Conservation (phyloP, 352 stramenopile genomes). For the Phytophthora foliorum region DNA sequence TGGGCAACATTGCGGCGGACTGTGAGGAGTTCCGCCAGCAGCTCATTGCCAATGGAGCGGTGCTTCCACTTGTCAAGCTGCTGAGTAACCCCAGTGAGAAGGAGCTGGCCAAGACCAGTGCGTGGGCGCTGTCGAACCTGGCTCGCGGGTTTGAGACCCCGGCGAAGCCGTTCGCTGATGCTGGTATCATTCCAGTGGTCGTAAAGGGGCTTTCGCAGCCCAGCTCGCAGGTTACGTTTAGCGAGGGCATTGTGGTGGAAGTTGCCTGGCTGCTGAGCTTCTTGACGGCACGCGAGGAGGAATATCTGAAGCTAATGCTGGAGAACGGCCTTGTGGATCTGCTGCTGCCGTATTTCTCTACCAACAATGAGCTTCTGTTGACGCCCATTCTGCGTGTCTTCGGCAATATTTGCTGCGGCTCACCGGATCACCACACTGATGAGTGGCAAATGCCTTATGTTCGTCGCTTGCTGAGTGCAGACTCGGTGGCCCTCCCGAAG, state of each 20-base stretch:
- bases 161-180: conserved; percentile 81
- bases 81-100: conserved; percentile 40
- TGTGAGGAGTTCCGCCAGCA: conserved; percentile 88
- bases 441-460: conserved; percentile 77
- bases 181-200: conserved; percentile 65
- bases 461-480: conserved; percentile 46
- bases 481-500: conserved; percentile 71
- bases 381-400: conserved; percentile 83
- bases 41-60: conserved; percentile 70
- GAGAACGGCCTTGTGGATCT: conserved; percentile 60
- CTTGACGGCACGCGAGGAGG: conserved; percentile 83
- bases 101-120: conserved; percentile 61
- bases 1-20: conserved; percentile 90
- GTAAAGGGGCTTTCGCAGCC: conserved; percentile 47
- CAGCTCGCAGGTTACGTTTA: conserved; percentile 42
- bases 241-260: conserved; percentile 73
- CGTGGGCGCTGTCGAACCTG: conserved; percentile 88
- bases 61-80: conserved; percentile 60
- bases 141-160: conserved; percentile 80
- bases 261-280: conserved; percentile 90
- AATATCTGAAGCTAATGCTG: conserved; percentile 73
- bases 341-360: conserved; percentile 71
- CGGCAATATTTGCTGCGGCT: conserved; percentile 82
- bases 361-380: conserved; percentile 67
- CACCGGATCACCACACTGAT: conserved; percentile 76